Evolutionary conservation across 2,329 filamentous ascomycete genomes (phyloP).

Genomic region (Metarhizium humberi): DNA sequence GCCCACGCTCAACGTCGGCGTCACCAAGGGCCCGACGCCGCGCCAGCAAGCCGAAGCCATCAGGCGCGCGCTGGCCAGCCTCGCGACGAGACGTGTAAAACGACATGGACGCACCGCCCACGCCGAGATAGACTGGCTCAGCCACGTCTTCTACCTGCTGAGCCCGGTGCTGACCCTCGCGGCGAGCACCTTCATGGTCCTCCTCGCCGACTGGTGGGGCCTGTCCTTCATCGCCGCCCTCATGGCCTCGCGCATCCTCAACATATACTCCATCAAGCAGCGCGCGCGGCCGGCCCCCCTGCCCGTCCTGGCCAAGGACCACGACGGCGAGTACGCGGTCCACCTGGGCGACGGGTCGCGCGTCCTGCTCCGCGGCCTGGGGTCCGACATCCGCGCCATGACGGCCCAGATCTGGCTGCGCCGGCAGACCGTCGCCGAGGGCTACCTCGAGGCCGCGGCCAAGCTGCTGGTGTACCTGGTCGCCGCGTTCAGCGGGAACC

Average conservation of each 20-base stretch:
- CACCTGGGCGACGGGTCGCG: slow-evolving; percentile 41
- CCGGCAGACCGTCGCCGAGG: slow-evolving; percentile 38
- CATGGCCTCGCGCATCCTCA: slow-evolving; percentile 44
- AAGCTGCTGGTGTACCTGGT: slow-evolving; percentile 50
- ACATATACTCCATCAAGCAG: slow-evolving; percentile 46
- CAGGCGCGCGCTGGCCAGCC: slow-evolving; percentile 11
- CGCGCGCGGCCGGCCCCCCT: slow-evolving; percentile 22
- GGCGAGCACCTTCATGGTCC: slow-evolving; percentile 33
- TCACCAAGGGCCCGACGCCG: slow-evolving; percentile 9
- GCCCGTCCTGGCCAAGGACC: not conserved
- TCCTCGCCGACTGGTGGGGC: slow-evolving; percentile 44
- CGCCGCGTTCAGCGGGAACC: slow-evolving; percentile 45
- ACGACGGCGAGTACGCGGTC: slow-evolving; percentile 36
- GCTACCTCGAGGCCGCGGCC: slow-evolving; percentile 40
- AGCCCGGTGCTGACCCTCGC: slow-evolving; percentile 36
- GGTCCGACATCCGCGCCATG: slow-evolving; percentile 49
- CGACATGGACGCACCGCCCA: not conserved
- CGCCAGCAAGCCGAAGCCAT: slow-evolving; percentile 6
- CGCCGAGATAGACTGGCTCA: slow-evolving; percentile 28
- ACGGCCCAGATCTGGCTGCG: slow-evolving; percentile 49
- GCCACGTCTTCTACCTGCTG: slow-evolving; percentile 38
- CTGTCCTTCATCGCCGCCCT: slow-evolving; percentile 37
- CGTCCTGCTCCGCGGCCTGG: slow-evolving; percentile 42
- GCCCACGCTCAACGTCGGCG: slow-evolving; percentile 20
- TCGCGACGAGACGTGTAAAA: not conserved